phyloP scores from a whole-genome alignment of 148 eudicot genomes.

The Silene uniflora region DNA sequence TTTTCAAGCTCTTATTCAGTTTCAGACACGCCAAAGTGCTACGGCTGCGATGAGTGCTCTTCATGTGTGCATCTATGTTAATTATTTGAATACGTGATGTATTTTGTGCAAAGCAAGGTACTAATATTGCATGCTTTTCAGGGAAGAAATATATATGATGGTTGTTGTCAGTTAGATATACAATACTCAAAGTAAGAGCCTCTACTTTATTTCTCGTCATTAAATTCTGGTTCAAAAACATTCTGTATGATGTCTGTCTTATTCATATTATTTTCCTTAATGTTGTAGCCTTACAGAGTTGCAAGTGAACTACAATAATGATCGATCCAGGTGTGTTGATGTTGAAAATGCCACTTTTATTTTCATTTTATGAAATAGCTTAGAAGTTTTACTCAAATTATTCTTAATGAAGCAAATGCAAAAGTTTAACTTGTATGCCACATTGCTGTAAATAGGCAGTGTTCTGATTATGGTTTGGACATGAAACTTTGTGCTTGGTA shows the following conservation, averaged over 20 bases:
- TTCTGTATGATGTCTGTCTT: constrained; percentile 9
- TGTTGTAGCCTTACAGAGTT: constrained; percentile 35
- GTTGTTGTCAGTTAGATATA: constrained; percentile 42
- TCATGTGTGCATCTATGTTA: constrained; percentile 31
- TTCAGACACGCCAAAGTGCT: constrained; percentile 33
- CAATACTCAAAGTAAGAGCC: constrained; percentile 38
- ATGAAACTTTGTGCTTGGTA: too few relatives aligned
- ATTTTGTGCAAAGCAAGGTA: neutral
- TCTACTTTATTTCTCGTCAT: neutral
- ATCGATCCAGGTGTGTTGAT: constrained; percentile 35
- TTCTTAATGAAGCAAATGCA: neutral
- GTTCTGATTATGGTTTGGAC: too few relatives aligned
- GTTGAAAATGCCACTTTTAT: neutral
- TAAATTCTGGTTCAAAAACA: constrained; percentile 1
- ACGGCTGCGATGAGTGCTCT: constrained; percentile 35
- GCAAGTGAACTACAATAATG: constrained; percentile 46
- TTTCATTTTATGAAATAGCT: neutral
- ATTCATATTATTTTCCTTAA: constrained; percentile 9
- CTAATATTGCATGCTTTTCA: constrained; percentile 19
- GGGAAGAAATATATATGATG: constrained; percentile 40
- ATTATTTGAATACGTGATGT: neutral
- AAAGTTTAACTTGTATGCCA: neutral
- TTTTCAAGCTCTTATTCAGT: constrained; percentile 44
- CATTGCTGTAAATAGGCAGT: neutral
- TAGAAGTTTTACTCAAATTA: neutral